These are phyloP conservation scores for Zasmidium cellare DNA, from an alignment of 2,329 filamentous ascomycete genomes.

Conservation along the genomic window DNA sequence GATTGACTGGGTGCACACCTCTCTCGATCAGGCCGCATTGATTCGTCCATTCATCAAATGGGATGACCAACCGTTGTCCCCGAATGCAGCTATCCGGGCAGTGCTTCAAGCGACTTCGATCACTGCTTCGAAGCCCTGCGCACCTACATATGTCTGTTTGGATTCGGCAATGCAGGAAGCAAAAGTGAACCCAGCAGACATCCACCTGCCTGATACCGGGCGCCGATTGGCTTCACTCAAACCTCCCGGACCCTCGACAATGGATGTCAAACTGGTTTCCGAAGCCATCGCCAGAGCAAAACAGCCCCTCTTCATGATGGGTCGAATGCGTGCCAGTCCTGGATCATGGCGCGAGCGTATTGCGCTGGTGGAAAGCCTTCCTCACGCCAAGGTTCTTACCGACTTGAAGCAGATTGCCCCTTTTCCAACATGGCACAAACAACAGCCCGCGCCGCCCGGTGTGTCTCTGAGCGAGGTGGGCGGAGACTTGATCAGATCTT, in stretches of 20 bases:
- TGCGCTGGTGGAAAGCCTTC: conserved; percentile 17
- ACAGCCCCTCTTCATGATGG: conserved; percentile 19
- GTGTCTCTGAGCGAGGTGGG: conserved; percentile 12
- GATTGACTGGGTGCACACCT: conserved; percentile 23
- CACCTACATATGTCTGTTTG: conserved; percentile 20
- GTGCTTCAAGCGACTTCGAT: conserved; percentile 16
- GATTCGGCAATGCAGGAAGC: conserved; percentile 20
- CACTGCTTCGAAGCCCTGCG: conserved; percentile 14
- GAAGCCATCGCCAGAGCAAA: conserved; percentile 10
- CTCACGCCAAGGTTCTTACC: conserved; percentile 17
- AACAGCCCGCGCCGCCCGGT: conserved; percentile 11
- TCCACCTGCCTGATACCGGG: too few relatives aligned
- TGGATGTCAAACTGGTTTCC: conserved; percentile 6
- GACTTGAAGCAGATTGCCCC: conserved; percentile 20
- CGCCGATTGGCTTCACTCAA: too few relatives aligned
- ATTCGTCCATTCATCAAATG: conserved; percentile 19
- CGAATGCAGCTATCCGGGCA: conserved; percentile 15
- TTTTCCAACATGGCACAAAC: conserved; percentile 15
- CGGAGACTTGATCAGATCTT: conserved; percentile 14
- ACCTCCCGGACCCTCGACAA: conserved; percentile 10
- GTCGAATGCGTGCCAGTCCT: conserved; percentile 11
- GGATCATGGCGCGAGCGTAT: conserved; percentile 8
- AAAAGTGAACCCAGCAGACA: conserved; percentile 10
- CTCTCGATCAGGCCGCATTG: conserved; percentile 19
- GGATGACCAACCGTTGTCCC: conserved; percentile 20